A percentile compares a stretch with the other conserved stretches of the same genome.
Conservation (phyloP, 1,284 basidiomycete species). For the Coriolopsis trogii region DNA sequence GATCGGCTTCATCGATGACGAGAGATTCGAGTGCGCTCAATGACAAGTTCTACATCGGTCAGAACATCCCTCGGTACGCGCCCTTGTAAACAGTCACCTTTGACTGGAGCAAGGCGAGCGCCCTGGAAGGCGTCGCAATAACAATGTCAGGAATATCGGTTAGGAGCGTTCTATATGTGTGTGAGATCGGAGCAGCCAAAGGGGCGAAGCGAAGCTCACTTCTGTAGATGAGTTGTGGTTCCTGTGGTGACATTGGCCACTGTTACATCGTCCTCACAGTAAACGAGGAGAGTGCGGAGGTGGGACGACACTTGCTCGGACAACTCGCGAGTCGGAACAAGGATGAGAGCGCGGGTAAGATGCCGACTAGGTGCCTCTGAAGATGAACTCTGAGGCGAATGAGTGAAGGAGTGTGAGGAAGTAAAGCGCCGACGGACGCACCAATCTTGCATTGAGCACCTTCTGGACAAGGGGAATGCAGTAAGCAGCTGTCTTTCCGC, state of each 20-base stretch:
- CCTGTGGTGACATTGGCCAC: conserved; percentile 84
- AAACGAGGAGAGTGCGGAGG: conserved; percentile 66
- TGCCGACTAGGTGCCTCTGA: conserved; percentile 46
- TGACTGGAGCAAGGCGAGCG: conserved; percentile 78
- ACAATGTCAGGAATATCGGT: conserved; percentile 93
- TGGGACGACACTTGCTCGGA: conserved; percentile 87
- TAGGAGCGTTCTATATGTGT: conserved; percentile 63
- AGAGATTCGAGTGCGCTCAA: conserved; percentile 78
- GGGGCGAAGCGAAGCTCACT: conserved; percentile 48
- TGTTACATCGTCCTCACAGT: conserved; percentile 78
- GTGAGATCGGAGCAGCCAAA: not conserved
- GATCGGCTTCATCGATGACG: conserved; percentile 97
- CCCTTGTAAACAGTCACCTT: conserved; percentile 56
- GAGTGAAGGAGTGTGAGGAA: not conserved
- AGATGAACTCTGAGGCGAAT: conserved; percentile 11
- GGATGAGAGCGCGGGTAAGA: conserved; percentile 79
- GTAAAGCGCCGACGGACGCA: conserved; percentile 46
- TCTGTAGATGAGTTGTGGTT: conserved; percentile 74
- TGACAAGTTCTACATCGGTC: conserved; percentile 51
- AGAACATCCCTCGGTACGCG: too few relatives aligned
- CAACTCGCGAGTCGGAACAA: conserved; percentile 95
- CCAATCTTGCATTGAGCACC: conserved; percentile 80
- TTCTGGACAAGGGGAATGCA: conserved; percentile 91
- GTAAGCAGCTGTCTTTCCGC: conserved; percentile 97
- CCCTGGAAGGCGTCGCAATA: conserved; percentile 89